phyloP scores from a whole-genome alignment of 495 filamentous ascomycete genomes.

The Neurospora sublineolata region DNA sequence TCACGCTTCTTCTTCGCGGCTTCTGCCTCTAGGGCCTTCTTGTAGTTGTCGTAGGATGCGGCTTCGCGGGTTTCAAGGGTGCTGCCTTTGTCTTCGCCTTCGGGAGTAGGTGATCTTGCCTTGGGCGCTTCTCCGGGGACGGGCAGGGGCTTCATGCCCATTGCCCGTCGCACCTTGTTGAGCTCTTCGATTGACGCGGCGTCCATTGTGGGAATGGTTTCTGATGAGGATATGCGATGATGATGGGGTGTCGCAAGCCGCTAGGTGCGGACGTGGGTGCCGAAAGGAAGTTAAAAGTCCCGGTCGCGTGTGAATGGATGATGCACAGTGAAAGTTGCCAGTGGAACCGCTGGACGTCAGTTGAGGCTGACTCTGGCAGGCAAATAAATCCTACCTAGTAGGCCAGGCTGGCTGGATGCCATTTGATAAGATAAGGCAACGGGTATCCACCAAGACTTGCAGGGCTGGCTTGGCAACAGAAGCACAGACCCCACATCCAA shows the following conservation, averaged over 20 bases:
- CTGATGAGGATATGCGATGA: not conserved
- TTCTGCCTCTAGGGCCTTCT: constrained; percentile 41
- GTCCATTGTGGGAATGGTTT: constrained; percentile 48
- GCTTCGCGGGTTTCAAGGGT: constrained; percentile 74
- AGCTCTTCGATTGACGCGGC: constrained; percentile 82
- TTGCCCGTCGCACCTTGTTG: constrained; percentile 79
- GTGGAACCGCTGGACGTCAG: not conserved
- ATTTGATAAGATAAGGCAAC: constrained; percentile 18
- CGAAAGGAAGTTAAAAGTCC: not conserved
- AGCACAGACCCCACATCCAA: constrained; percentile 14
- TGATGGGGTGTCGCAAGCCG: not conserved
- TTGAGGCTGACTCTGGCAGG: constrained; percentile 3
- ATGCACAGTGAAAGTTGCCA: not conserved
- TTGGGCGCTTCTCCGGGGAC: constrained; percentile 50
- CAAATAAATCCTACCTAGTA: not conserved
- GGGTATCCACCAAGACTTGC: not conserved
- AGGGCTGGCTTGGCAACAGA: not conserved
- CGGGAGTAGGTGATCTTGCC: constrained; percentile 19
- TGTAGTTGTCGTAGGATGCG: constrained; percentile 53
- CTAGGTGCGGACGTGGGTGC: not conserved
- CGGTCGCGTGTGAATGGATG: not conserved
- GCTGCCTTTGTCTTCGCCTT: constrained; percentile 55
- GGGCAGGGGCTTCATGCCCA: constrained; percentile 85
- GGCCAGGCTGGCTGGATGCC: not conserved
- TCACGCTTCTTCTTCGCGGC: constrained; percentile 65